Base-by-base conservation (phyloP, 176 grass and related monocot genomes). In the Saccharum spontaneum region DNA sequence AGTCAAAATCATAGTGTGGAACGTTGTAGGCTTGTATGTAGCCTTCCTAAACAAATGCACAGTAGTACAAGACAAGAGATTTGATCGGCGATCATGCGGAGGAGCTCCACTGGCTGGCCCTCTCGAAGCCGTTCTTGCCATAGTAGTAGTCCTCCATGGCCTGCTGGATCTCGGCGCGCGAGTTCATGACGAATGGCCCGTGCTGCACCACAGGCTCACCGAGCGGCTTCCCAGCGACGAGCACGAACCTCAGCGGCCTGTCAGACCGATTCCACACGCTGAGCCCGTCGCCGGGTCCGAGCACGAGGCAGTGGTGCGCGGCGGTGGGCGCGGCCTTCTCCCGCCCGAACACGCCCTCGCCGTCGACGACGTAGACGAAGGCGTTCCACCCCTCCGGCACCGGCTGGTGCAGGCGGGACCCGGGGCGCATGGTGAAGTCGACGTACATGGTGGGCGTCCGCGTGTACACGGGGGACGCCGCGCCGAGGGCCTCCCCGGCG, bases 161-260 rank as follows among this genome's bases (percentile, higher is more conserved):
- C 23, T 90, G 79, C 71, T 79, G 82, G 57, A 98, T 94, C 87
- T 98, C 85, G 31, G 90, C 89, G 16, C 77, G 84, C 0, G 95
- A 80, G 87, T 87, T 98, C 95, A 98, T 98, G 4, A 98, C 95
- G 6, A 98, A 98, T 0, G 91, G 91, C 2, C 95, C 95, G 3
- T 95, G 89, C 80, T 95, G 92, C 71, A 91, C 85, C 12, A 93
- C 85, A 0, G 87, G 83, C 87, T 98, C 95, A 9, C 84, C 71
- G 2, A 95, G 78, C 37, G 92, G 95, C 87, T 93, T 78, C 52
- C 95, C 93, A 4, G 60, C 95, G 0, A 86, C 83, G 0, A 98
- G 89, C 44, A 63, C 95, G 67, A 98, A 98, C 79, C 92, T 60
- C 17, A 98, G 82, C 3, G 76, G 68, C n/a, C 16, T 23, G 17